Evolutionary conservation across 257 asterid species (phyloP), one percentile per base, ranked within the genome.

Genomic region (Plectranthus barbatus): DNA sequence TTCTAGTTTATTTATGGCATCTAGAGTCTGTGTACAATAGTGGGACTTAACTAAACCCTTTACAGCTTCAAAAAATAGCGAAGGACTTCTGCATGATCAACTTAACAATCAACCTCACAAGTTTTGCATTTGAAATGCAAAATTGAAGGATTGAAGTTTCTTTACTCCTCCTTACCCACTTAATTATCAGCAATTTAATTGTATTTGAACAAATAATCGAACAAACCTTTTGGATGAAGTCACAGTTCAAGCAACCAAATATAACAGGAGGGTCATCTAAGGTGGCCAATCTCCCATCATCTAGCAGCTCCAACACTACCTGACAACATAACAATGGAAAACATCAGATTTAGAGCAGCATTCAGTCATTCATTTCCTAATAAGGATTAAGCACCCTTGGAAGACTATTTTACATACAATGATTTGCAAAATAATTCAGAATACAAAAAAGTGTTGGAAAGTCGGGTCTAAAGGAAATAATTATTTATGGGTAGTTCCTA

Each of bases 221-320:
- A 39, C 79, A 39, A 72, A 88, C 98, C 95, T 92, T 73, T 72
- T 82, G 84, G 47, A 89, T 67, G 76, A 92, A 89, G 55, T 82
- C 94, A 59, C 20, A 73, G 48, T 74, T 82, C 79, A 92, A 80
- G 83, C 84, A 85, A 55, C 95, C 95, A 74, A 89, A 78, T 72
- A 79, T 64, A 65, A 84, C 78, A 62, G 84, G 84, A 58, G 96
- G 99, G 66, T 86, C 91, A 72, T 86, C 97, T 18, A 92, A 86
- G 41, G 99, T 85, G 13, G 82, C 88, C 65, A 92, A 67, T 65
- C 77, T 77, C 71, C 97, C 95, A 72, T 83, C 91, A 62, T 64
- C 89, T 57, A 75, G 84, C 45, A 92, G 84, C 82, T 89, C 99
- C 87, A 89, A 56, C 14, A 85, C 98, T 55, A 88, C 77, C 98